Conservation (phyloP, 305 asterid genomes). For the Solanum chacoense region DNA sequence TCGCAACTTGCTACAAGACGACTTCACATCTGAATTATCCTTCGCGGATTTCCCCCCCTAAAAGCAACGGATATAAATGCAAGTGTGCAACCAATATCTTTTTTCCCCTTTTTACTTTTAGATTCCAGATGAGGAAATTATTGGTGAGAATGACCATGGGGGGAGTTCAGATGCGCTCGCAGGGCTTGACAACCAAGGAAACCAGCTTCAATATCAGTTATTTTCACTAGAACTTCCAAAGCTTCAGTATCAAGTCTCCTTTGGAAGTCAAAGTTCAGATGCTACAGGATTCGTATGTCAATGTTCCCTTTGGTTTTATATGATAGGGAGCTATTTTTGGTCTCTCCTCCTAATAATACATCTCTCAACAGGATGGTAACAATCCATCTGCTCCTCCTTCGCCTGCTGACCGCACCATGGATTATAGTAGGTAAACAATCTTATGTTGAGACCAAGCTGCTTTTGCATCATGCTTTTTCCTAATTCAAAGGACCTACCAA, state of each 20-base stretch:
- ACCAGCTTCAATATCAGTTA: constrained; percentile 30
- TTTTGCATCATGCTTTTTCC: background rate
- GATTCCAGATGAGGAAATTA: constrained; percentile 77
- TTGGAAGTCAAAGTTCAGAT: constrained; percentile 58
- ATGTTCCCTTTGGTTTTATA: background rate
- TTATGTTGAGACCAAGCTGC: background rate
- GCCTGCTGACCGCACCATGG: constrained; percentile 21
- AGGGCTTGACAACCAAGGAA: constrained; percentile 28
- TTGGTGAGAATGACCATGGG: constrained; percentile 47
- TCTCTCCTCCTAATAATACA: constrained; percentile 6
- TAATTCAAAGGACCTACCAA: background rate
- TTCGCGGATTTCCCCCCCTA: background rate
- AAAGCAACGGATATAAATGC: background rate
- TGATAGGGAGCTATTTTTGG: background rate
- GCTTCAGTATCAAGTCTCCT: constrained; percentile 48
- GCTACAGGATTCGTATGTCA: constrained; percentile 52
- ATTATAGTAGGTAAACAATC: constrained; percentile 32
- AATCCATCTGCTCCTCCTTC: constrained; percentile 31
- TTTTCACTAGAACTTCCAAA: constrained; percentile 11
- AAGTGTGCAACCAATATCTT: background rate
- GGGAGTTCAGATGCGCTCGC: constrained; percentile 18
- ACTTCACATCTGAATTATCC: background rate
- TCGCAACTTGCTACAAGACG: background rate
- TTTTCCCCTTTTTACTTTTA: constrained; percentile 10
- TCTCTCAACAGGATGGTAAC: constrained; percentile 51